phyloP scores from a whole-genome alignment of 441 rosid genomes.

The Pelargonium fulgidum region DNA sequence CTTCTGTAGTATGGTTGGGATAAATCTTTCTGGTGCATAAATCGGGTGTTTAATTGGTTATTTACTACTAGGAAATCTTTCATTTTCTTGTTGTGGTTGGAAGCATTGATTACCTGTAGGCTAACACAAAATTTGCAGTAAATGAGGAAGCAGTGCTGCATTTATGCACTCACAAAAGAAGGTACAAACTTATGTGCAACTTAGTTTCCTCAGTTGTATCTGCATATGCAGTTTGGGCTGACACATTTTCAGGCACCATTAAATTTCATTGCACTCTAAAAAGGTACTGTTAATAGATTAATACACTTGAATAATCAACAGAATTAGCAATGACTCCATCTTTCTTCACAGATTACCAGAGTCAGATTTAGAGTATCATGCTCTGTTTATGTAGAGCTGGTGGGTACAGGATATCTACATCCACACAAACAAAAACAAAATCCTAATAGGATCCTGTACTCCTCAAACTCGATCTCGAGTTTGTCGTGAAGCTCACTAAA shows the following conservation, averaged over 20 bases:
- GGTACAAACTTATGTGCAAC: slow-evolving; percentile 2
- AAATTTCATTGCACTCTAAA: not conserved
- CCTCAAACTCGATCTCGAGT: no score
- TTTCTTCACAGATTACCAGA: no score
- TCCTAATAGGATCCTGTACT: no score
- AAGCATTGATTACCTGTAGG: slow-evolving; percentile 16
- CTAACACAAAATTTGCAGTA: slow-evolving; percentile 13
- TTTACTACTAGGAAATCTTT: not conserved
- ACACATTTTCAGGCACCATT: slow-evolving; percentile 1
- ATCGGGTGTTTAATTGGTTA: not conserved
- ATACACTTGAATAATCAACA: not conserved
- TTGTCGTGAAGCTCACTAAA: no score
- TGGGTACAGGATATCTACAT: no score
- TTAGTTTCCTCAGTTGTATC: not conserved
- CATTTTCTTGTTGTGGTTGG: slow-evolving; percentile 2
- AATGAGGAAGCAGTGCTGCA: slow-evolving; percentile 16
- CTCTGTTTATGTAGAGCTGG: no score
- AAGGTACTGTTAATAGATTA: not conserved
- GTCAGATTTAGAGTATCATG: no score
- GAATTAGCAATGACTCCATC: no score
- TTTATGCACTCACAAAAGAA: slow-evolving; percentile 4
- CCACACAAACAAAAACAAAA: no score
- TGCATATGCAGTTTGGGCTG: slow-evolving; percentile 5
- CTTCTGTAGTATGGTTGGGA: no score
- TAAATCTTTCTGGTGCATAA: not conserved